Evolutionary conservation across 129 eudicot genomes (phyloP).

Genomic region (Saposhnikovia divaricata): DNA sequence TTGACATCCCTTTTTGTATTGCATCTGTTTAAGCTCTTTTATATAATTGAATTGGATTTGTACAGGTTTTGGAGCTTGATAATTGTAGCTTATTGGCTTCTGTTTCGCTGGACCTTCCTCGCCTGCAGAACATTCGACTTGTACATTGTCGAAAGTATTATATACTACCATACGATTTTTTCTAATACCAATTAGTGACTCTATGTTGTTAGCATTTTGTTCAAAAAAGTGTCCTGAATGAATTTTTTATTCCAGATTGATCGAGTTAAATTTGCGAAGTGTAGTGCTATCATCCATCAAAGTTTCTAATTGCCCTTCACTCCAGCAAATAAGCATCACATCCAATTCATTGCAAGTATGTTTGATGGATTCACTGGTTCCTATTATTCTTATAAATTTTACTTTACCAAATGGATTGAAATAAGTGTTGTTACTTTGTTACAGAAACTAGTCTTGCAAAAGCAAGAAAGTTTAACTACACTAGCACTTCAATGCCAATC

Average conservation of each 20-base stretch:
- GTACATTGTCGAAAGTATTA: conserved; percentile 93
- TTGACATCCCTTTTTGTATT: neutral
- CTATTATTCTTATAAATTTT: neutral
- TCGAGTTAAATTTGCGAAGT: conserved; percentile 64
- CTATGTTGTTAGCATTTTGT: neutral
- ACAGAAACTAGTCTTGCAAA: conserved; percentile 86
- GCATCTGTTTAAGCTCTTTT: neutral
- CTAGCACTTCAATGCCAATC: conserved; percentile 66
- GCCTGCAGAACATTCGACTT: conserved; percentile 68
- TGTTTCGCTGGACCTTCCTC: conserved; percentile 75
- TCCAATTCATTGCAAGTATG: conserved; percentile 75
- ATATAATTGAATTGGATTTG: neutral
- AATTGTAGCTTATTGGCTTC: conserved; percentile 82
- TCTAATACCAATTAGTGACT: neutral
- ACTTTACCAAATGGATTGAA: neutral
- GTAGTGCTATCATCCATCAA: conserved; percentile 56
- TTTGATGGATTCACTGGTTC: neutral
- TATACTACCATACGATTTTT: conserved; percentile 2
- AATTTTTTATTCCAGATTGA: conserved; percentile 44
- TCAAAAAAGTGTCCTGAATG: conserved; percentile 6
- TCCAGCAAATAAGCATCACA: conserved; percentile 70
- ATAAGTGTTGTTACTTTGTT: conserved; percentile 14
- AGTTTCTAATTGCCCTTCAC: conserved; percentile 81
- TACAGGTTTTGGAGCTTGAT: conserved; percentile 91
- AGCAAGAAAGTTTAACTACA: conserved; percentile 89